Base-by-base conservation (phyloP, 139 green algal species). In the Haematococcus lacustris region DNA sequence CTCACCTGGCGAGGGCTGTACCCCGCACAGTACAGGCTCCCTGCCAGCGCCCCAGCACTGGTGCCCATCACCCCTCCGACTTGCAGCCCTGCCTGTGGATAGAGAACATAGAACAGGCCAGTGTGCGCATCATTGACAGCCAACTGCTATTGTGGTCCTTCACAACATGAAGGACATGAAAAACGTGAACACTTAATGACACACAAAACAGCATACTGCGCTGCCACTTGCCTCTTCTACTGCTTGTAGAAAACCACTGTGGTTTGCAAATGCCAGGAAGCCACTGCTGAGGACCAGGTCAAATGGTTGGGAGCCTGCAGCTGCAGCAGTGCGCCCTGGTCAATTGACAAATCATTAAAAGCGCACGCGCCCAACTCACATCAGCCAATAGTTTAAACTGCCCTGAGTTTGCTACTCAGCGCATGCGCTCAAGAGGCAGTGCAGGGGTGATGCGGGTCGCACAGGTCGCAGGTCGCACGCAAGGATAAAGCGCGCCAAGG, bases 181-280 rank as follows among this genome's bases (percentile, higher is more conserved):
- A 2, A 1, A n/a, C n/a, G n/a, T n/a, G n/a, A n/a, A n/a, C n/a
- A n/a, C n/a, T n/a, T n/a, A n/a, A n/a, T n/a, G n/a, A n/a, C n/a
- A n/a, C 2, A 26, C 50, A 65, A 30, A 23, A 65, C 23, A 30
- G 5, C 5, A 32, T 23, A 65, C 26, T 65, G 43, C 43, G 9
- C 43, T 53, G 17, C 23, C 53, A 64, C 75, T 71, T 51, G 90
- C 86, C 67, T 95, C 90, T 26, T 93, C 81, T 1, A 97, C 87
- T 5, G 88, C 88, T 67, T 88, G 53, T 50, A 94, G 68, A 61
- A 95, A 95, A 6, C 90, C 90, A 6, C 82, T 71, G 75, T 97
- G 92, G 35, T 86, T 80, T 26, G 91, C 91, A 77, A 97, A 97
- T 0, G 91, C 89, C 40, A 97, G 71, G 71, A 97, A 97, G 34